Evolutionary conservation across 176 grass and related monocot species (phyloP), one percentile per base, ranked within the genome.

Genomic region (Musa schizocarpa): DNA sequence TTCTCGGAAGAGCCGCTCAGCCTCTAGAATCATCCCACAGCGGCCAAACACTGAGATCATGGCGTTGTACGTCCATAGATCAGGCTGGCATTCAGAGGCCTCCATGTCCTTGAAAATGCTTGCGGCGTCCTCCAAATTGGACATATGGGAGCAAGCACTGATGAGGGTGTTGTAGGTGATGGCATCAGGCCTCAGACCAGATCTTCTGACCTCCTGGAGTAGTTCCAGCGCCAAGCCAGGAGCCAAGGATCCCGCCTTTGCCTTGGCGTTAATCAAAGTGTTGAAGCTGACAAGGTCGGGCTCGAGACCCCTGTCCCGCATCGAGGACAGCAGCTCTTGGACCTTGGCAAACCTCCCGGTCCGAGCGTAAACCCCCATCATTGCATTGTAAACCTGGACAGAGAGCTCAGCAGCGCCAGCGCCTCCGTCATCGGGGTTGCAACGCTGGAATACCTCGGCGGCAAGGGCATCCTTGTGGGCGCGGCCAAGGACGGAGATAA

Each of bases 161-260:
- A 97, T 87, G 21, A 93, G 88, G 19, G 94, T 97, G 77, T 97
- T 98, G 72, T 98, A 98, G 25, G 90, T 98, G 75, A 98, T 93
- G 4, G 83, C 77, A 75, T 98, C 94, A 1, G 90, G 94, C 80
- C 87, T 88, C 9, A 98, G 74, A 62, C 94, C 90, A 22, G 90
- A 87, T 50, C 76, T 77, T 65, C 77, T 82, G 50, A 93, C 90
- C 53, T 98, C 80, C 13, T 14, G 63, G 19, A 98, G 84, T 64
- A 98, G 90, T 63, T 93, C 86, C 17, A 89, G 65, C 11, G 94
- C 86, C 2, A 78, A 80, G 11, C 90, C 88, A 0, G 90, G 77
- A n/a, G 75, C 26, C 17, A 89, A 84, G 49, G 68, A 85, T 24
- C 84, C 64, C 0, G 90, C 83, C 82, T 98, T 98, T 3, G 90